Conservation (phyloP, 2,329 filamentous ascomycete genomes). For the Phaeomoniella chlamydospora region DNA sequence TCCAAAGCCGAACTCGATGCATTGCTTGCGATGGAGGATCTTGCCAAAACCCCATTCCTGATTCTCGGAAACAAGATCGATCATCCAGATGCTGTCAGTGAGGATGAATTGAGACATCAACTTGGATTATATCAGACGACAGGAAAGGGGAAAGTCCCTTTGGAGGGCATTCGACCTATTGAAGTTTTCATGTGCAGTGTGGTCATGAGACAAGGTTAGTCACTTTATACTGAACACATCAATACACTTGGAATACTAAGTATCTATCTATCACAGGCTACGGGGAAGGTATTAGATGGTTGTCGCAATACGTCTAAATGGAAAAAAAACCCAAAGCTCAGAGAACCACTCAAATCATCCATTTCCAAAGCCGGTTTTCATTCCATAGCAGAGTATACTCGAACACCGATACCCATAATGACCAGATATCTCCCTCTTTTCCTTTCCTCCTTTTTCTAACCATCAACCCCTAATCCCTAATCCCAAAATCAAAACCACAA, state of each 20-base stretch:
- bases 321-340: too few relatives aligned
- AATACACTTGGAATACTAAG: background rate
- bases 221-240: background rate
- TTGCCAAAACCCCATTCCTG: conserved; percentile 88
- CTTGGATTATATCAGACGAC: conserved; percentile 92
- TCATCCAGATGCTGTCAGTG: conserved; percentile 85
- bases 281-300: conserved; percentile 79
- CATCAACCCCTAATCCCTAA: too few relatives aligned
- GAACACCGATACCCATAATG: too few relatives aligned
- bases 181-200: conserved; percentile 99
- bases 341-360: too few relatives aligned
- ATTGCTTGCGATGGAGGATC: conserved; percentile 90
- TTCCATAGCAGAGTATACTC: too few relatives aligned
- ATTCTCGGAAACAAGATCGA: conserved; percentile 99
- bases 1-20: conserved; percentile 95
- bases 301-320: conserved; percentile 83
- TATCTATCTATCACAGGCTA: conserved; percentile 41
- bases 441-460: too few relatives aligned
- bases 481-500: too few relatives aligned
- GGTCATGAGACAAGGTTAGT: conserved; percentile 82
- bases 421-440: too few relatives aligned
- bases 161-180: conserved; percentile 85
- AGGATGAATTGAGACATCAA: conserved; percentile 87
- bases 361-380: too few relatives aligned
- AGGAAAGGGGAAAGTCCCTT: conserved; percentile 84